phyloP scores from a whole-genome alignment of 2,329 filamentous ascomycete species.

The Erysiphe pulchra region DNA sequence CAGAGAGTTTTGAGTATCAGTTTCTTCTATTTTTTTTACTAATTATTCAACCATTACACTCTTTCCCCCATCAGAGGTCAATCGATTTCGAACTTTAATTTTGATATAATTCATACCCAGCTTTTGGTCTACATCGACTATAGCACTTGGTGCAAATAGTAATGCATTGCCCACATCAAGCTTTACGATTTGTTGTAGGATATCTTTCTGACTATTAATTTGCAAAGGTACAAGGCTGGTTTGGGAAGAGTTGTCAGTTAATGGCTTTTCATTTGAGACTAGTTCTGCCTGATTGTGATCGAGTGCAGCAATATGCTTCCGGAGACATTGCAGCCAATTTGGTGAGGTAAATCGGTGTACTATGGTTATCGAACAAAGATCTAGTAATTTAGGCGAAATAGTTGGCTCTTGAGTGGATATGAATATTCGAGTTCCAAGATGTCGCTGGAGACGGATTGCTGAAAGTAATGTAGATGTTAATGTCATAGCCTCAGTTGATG shows the following conservation, averaged over 20 bases:
- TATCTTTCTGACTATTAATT: not conserved
- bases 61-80: slow-evolving; percentile 5
- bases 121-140: slow-evolving; percentile 9
- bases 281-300: slow-evolving; percentile 7
- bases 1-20: no score
- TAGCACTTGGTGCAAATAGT: slow-evolving; percentile 20
- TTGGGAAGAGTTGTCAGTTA: not conserved
- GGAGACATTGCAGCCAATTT: slow-evolving; percentile 23
- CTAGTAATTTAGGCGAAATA: slow-evolving; percentile 38
- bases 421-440: slow-evolving; percentile 37
- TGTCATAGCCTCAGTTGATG: slow-evolving; percentile 23
- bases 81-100: slow-evolving; percentile 4
- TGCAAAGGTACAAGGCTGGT: not conserved
- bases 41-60: not conserved
- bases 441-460: slow-evolving; percentile 43
- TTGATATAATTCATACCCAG: not conserved
- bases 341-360: slow-evolving; percentile 48
- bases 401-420: slow-evolving; percentile 60
- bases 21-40: no score
- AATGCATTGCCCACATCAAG: slow-evolving; percentile 23
- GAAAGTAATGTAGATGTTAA: slow-evolving; percentile 36
- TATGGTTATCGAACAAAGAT: slow-evolving; percentile 42
- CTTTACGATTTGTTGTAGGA: slow-evolving; percentile 16
- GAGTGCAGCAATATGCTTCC: slow-evolving; percentile 21
- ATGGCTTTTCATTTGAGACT: not conserved